A percentile compares a stretch with the other conserved stretches of the same genome.
phyloP scores from a whole-genome alignment of 257 asterid species.

The Solanum piurae region DNA sequence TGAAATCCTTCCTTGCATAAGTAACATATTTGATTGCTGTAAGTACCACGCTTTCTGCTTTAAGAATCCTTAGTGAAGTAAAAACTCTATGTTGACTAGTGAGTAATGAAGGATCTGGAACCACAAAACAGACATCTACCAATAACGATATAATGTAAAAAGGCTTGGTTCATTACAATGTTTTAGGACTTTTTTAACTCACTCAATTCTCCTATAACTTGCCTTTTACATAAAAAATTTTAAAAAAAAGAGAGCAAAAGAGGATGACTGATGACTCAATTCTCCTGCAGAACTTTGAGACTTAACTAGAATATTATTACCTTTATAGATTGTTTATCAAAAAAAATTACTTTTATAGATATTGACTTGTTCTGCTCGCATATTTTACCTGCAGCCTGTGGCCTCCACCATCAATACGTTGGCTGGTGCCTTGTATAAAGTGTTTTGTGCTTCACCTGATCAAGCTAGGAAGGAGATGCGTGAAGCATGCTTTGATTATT shows the following conservation, averaged over 20 bases:
- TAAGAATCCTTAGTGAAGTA: background rate
- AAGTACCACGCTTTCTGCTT: background rate
- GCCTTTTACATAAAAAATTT: no score
- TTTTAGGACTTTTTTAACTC: background rate
- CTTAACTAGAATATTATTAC: background rate
- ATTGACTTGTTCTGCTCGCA: background rate
- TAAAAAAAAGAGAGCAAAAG: background rate
- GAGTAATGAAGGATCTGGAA: background rate
- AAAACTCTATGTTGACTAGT: background rate
- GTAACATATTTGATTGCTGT: background rate
- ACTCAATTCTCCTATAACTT: background rate
- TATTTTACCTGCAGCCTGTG: conserved; percentile 36
- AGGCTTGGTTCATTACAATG: background rate
- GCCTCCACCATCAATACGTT: conserved; percentile 50
- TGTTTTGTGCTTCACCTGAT: conserved; percentile 49
- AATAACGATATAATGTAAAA: background rate
- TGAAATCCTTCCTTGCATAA: background rate
- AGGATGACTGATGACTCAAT: background rate
- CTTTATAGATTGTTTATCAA: background rate
- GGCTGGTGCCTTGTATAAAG: conserved; percentile 53
- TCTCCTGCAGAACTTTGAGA: background rate
- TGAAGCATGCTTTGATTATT: conserved; percentile 48
- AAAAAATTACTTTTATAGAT: background rate
- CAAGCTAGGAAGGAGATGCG: conserved; percentile 60
- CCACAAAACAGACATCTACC: background rate